Evolutionary conservation across 139 green algal species (phyloP).

Genomic region (Chlamydomonas sp.): DNA sequence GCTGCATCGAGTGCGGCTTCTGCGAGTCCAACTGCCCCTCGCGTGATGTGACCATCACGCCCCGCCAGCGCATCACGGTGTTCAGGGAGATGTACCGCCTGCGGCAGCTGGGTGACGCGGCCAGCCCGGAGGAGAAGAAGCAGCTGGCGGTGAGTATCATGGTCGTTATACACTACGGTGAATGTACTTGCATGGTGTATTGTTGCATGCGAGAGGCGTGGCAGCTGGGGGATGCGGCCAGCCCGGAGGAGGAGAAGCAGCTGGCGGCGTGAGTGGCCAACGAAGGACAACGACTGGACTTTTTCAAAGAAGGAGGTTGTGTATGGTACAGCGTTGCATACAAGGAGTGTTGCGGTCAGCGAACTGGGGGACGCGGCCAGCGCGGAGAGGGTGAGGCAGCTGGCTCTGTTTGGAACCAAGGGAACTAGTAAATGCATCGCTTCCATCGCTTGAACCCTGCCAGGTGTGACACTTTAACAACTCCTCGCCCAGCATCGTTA

Average conservation of each 20-base stretch:
- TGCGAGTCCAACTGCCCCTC: conserved; percentile 98
- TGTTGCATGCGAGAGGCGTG: not conserved
- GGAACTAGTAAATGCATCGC: too few relatives aligned
- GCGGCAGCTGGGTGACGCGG: conserved; percentile 2
- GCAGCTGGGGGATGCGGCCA: conserved; percentile 18
- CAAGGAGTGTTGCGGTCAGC: not conserved
- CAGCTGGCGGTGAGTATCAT: conserved; percentile 37
- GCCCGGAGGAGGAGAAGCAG: conserved; percentile 66
- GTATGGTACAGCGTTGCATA: too few relatives aligned
- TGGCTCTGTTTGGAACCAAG: too few relatives aligned
- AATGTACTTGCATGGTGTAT: too few relatives aligned
- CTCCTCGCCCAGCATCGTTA: too few relatives aligned
- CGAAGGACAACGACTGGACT: too few relatives aligned
- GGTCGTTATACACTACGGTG: too few relatives aligned
- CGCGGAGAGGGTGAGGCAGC: conserved; percentile 48
- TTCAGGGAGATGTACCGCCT: conserved; percentile 93
- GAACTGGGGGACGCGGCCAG: conserved; percentile 24
- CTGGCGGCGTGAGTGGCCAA: conserved; percentile 17
- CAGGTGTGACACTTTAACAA: too few relatives aligned
- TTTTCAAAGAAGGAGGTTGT: too few relatives aligned
- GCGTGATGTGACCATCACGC: conserved; percentile 92
- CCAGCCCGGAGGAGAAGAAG: conserved; percentile 66
- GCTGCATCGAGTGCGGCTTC: conserved; percentile 99
- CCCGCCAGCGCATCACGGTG: conserved; percentile 93
- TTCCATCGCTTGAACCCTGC: too few relatives aligned